Conservation (phyloP, 805 yeast species). For the Kregervanrija delftensis region DNA sequence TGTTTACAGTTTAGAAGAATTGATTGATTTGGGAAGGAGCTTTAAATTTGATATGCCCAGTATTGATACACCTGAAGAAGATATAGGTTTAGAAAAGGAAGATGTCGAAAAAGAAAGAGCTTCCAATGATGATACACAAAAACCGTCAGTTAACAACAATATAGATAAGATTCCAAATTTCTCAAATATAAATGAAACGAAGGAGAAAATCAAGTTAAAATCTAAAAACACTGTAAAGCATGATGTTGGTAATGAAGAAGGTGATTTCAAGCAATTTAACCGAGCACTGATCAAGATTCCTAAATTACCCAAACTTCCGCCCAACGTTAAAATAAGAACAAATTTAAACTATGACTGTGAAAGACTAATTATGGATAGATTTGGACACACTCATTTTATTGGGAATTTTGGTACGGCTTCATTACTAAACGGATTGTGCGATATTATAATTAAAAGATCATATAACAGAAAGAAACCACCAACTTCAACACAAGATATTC, state of each 20-base stretch:
- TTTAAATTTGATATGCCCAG: constrained; percentile 31
- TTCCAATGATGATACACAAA: not conserved
- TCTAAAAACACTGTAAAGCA: not conserved
- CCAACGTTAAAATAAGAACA: constrained; percentile 15
- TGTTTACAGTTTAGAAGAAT: constrained; percentile 34
- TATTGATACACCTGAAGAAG: constrained; percentile 11
- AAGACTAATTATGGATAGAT: constrained; percentile 35
- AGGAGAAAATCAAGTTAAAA: not conserved
- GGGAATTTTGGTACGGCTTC: constrained; percentile 42
- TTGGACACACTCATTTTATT: constrained; percentile 41
- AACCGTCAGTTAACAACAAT: not conserved
- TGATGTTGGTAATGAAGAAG: constrained; percentile 3
- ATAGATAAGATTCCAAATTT: not conserved
- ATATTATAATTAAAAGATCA: constrained; percentile 33
- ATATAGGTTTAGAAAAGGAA: constrained; percentile 9
- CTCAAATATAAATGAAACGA: not conserved
- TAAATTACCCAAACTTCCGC: constrained; percentile 13
- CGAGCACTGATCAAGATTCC: not conserved
- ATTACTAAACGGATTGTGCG: constrained; percentile 35
- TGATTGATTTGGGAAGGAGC: constrained; percentile 31
- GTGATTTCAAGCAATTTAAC: not conserved
- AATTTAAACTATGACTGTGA: constrained; percentile 22
- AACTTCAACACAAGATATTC: constrained; percentile 26
- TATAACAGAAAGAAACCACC: constrained; percentile 29
- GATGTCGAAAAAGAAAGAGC: not conserved